Evolutionary conservation across 2,329 filamentous ascomycete species (phyloP), one percentile per base, ranked within the genome.

Genomic region (Hypomyces perniciosus): DNA sequence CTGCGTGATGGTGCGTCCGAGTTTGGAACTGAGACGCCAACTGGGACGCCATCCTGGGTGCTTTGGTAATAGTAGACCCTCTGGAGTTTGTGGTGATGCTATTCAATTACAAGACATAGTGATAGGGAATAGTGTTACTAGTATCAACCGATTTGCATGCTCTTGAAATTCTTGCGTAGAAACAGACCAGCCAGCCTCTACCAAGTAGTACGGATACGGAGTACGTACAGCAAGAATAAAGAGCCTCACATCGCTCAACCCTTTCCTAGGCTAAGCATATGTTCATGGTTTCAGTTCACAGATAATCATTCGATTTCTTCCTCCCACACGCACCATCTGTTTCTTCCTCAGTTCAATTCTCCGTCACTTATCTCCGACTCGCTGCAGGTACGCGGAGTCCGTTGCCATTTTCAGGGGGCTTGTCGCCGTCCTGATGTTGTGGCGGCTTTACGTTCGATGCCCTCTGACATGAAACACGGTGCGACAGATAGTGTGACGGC

Each of bases 271-370:
- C 20, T 20, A 20, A 20, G 20, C 20, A 20, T 20, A 8, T 35
- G 28, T n/a, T 12, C n/a, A 6, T 20, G 35, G 48, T 51, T 51
- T 51, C 48, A 51, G 38, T 27, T 30, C 44, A 53, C 51, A 53
- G 54, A 41, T 44, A 50, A 48, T 56, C 54, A 46, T 55, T 55
- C 56, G 54, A 57, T 56, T 55, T 48, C 40, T 45, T 51, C 31
- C 8, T 45, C 42, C 42, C 30, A 37, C 43, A 42, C 37, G 9
- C 37, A 39, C 13, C 7, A 8, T 39, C 37, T 39, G 9, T 39
- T 39, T 39, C 13, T 39, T 39, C 37, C 20, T 20, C 20, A 20
- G 3, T 20, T 20, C 20, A 20, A 20, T 20, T 20, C 20, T 20
- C 20, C 20, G 3, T 20, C 20, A 20, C 20, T 20, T 20, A 20